phyloP scores from a whole-genome alignment of 345 rosid species.

The Gossypium herbaceum region DNA sequence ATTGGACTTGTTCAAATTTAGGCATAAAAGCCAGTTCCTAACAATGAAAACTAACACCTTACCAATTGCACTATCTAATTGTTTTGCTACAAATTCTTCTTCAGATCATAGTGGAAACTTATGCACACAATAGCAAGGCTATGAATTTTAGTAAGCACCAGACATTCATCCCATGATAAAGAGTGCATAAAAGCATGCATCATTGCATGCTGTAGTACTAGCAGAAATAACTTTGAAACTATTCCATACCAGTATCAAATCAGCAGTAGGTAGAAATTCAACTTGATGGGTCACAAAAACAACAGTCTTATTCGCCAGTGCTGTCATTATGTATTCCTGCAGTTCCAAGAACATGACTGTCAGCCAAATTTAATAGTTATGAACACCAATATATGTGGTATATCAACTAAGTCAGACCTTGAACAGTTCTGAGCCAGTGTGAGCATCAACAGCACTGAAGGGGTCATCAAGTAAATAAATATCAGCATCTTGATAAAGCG shows the following conservation, averaged over 20 bases:
- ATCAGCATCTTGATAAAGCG: constrained; percentile 98
- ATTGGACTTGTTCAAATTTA: neutral
- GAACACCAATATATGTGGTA: constrained; percentile 15
- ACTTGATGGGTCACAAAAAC: constrained; percentile 99
- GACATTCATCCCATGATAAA: neutral
- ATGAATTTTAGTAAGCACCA: neutral
- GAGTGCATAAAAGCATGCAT: neutral
- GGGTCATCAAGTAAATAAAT: constrained; percentile 97
- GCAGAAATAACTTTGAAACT: constrained; percentile 21
- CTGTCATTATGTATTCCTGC: constrained; percentile 93
- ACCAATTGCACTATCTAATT: neutral
- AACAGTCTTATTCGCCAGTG: constrained; percentile 81
- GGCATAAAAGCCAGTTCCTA: neutral
- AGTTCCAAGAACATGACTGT: constrained; percentile 25
- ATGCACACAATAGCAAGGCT: neutral
- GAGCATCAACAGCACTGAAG: constrained; percentile 99
- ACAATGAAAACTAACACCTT: neutral
- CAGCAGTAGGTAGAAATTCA: constrained; percentile 95
- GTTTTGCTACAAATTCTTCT: neutral
- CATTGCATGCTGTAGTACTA: neutral
- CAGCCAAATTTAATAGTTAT: constrained; percentile 23
- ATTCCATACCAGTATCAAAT: constrained; percentile 80
- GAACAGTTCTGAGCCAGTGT: constrained; percentile 93
- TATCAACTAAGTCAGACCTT: constrained; percentile 46
- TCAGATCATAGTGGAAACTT: neutral